These are phyloP conservation scores for Herpotrichia juniperi DNA, from an alignment of 2,329 filamentous ascomycete species.

Conservation along the genomic window DNA sequence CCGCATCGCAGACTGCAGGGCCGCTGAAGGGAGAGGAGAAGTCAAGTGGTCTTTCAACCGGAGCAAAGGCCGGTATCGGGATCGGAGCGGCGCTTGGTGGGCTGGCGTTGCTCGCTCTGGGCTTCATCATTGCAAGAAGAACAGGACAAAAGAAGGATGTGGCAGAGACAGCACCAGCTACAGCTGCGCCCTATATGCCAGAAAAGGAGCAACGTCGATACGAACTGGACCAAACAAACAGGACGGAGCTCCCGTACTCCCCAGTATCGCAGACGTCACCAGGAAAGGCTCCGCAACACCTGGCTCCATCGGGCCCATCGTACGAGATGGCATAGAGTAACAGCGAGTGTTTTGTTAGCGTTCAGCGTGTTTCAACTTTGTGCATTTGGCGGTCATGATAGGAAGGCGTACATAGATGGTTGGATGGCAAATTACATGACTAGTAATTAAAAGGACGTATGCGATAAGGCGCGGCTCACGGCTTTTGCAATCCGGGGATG, in stretches of 20 bases:
- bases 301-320: background rate
- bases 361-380: too few species aligned
- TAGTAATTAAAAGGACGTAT: too few species aligned
- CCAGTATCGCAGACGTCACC: background rate
- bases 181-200: background rate
- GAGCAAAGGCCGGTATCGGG: background rate
- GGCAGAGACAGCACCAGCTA: background rate
- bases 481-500: too few species aligned
- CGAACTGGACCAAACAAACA: background rate
- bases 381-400: too few species aligned
- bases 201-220: background rate
- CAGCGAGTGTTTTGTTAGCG: too few species aligned
- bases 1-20: background rate
- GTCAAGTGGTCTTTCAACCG: background rate
- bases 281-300: background rate
- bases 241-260: background rate
- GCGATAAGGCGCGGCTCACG: too few species aligned
- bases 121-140: background rate
- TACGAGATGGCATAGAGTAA: background rate
- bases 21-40: background rate
- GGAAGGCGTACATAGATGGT: too few species aligned
- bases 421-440: too few species aligned
- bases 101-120: background rate
- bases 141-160: background rate
- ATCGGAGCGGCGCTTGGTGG: background rate